Conservation (phyloP, 352 stramenopile genomes). For the Globisporangium heterothallicum region DNA sequence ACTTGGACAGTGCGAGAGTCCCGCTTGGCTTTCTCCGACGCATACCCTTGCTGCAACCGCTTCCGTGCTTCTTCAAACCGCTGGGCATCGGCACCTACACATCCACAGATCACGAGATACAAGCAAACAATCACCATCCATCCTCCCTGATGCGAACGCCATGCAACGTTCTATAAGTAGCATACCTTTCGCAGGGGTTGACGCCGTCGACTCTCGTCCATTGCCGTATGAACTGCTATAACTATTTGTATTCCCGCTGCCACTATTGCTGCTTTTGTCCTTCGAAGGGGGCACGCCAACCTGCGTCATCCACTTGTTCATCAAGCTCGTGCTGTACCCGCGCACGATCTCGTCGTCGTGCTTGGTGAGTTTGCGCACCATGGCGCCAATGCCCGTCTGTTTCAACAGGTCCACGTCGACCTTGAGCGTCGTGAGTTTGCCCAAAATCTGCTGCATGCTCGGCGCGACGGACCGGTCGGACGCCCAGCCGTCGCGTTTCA, state of each 20-base stretch:
- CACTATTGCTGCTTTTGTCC: constrained; percentile 1
- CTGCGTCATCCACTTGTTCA: constrained; percentile 76
- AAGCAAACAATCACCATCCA: not conserved
- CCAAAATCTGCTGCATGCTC: constrained; percentile 64
- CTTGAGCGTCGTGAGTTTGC: constrained; percentile 67
- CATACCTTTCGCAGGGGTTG: constrained; percentile 2
- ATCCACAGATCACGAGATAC: not conserved
- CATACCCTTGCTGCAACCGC: constrained; percentile 72
- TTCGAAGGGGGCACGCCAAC: constrained; percentile 35
- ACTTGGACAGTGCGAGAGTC: constrained; percentile 74
- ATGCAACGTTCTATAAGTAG: constrained; percentile 9
- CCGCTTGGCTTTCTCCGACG: constrained; percentile 57
- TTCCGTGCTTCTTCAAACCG: constrained; percentile 67
- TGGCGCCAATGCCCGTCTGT: constrained; percentile 70
- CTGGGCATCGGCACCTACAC: constrained; percentile 28
- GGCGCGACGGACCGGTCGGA: constrained; percentile 44
- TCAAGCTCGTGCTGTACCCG: constrained; percentile 77
- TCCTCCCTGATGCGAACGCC: not conserved
- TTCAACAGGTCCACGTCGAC: constrained; percentile 75
- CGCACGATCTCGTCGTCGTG: constrained; percentile 76
- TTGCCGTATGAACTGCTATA: constrained; percentile 6
- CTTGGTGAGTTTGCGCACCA: constrained; percentile 84
- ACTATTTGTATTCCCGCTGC: constrained; percentile 1
- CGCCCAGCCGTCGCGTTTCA: constrained; percentile 60
- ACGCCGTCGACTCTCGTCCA: constrained; percentile 1